Conservation (phyloP, 805 yeast genomes). For the Candida namnaoensis region DNA sequence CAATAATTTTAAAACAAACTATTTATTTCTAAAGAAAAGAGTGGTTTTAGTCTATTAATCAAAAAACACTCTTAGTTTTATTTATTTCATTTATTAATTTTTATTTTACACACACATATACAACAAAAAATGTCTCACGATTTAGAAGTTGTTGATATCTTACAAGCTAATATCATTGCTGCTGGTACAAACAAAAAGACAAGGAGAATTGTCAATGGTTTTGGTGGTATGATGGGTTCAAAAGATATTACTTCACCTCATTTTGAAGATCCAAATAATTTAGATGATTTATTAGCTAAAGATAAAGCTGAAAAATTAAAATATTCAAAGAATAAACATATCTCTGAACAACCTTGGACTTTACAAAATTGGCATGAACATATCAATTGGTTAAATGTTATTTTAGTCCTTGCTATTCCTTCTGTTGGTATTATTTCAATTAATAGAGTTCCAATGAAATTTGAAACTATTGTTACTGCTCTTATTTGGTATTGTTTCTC, state of each 20-base stretch:
- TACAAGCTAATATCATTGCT: slow-evolving; percentile 61
- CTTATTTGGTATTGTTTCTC: slow-evolving; percentile 45
- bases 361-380: slow-evolving; percentile 61
- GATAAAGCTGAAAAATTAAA: slow-evolving; percentile 32
- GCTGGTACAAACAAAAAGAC: slow-evolving; percentile 70
- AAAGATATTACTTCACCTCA: slow-evolving; percentile 61
- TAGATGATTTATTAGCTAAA: slow-evolving; percentile 35
- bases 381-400: slow-evolving; percentile 69
- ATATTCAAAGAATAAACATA: slow-evolving; percentile 38
- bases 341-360: slow-evolving; percentile 78
- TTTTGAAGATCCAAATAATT: slow-evolving; percentile 26
- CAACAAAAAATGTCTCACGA: too few relatives aligned
- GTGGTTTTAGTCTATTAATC: too few relatives aligned
- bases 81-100: too few relatives aligned
- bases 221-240: slow-evolving; percentile 78
- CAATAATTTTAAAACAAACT: too few relatives aligned
- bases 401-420: slow-evolving; percentile 58
- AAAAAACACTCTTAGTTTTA: too few relatives aligned
- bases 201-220: slow-evolving; percentile 71
- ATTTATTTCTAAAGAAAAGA: too few relatives aligned
- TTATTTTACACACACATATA: too few relatives aligned
- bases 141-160: too few relatives aligned
- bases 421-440: slow-evolving; percentile 40
- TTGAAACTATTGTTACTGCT: slow-evolving; percentile 33
- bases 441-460: slow-evolving; percentile 36